Percentiles rank a stretch among this genome's conserved stretches.
phyloP scores from a whole-genome alignment of 805 yeast species.

The Lachancea dasiensis region DNA sequence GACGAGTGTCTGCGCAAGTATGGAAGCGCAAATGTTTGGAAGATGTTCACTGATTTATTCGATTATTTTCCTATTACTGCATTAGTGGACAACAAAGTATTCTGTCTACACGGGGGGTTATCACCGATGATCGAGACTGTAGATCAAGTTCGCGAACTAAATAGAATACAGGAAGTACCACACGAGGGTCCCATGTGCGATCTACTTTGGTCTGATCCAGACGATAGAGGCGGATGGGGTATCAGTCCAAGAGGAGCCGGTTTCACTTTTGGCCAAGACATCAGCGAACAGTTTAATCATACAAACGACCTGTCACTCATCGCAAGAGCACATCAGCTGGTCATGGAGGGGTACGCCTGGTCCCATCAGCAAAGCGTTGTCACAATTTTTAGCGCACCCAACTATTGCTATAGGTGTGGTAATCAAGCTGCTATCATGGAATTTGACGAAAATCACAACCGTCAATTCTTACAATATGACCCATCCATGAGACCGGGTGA shows the following conservation, averaged over 20 bases:
- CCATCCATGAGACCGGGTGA: constrained; percentile 97
- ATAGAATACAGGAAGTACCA: constrained; percentile 92
- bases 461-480: constrained; percentile 91
- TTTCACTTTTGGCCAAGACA: constrained; percentile 95
- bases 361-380: constrained; percentile 91
- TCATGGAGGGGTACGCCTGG: constrained; percentile 98
- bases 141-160: constrained; percentile 85
- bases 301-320: constrained; percentile 77
- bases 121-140: constrained; percentile 92
- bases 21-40: constrained; percentile 92
- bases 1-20: constrained; percentile 93
- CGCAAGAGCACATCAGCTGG: constrained; percentile 94
- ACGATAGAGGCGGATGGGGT: constrained; percentile 98
- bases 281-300: constrained; percentile 88
- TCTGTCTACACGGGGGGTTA: constrained; percentile 91
- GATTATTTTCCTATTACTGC: constrained; percentile 94
- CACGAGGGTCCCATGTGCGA: constrained; percentile 99
- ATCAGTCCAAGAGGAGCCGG: constrained; percentile 98
- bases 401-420: constrained; percentile 96
- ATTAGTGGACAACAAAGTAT: constrained; percentile 80
- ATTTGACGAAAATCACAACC: constrained; percentile 88
- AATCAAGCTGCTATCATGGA: constrained; percentile 98
- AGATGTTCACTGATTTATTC: constrained; percentile 81
- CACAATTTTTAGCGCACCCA: constrained; percentile 92
- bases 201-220: constrained; percentile 94